phyloP scores from a whole-genome alignment of 2,329 filamentous ascomycete genomes.

The Botryotinia convoluta region DNA sequence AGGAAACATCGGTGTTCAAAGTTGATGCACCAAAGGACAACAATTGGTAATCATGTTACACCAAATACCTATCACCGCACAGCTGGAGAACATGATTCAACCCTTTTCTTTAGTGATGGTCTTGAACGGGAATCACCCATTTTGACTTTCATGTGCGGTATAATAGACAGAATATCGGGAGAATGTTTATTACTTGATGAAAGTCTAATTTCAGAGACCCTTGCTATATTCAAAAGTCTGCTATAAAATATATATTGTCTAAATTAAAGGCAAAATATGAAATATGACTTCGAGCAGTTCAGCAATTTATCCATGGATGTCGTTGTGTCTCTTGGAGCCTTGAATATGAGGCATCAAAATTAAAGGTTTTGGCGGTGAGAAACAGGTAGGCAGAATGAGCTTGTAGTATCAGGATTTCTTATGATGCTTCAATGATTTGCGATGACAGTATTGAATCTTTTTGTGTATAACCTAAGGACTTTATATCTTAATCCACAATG shows the following conservation, averaged over 20 bases:
- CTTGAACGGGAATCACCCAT: not conserved
- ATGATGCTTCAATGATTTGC: not conserved
- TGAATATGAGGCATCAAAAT: not conserved
- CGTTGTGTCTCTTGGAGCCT: not conserved
- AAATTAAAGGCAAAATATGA: not conserved
- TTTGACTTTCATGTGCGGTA: not conserved
- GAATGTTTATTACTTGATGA: not conserved
- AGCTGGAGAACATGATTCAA: not conserved
- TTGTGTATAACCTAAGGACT: not conserved
- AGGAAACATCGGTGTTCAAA: not conserved
- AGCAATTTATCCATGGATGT: not conserved
- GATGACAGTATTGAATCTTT: not conserved
- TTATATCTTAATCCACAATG: not conserved
- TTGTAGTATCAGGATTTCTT: not conserved
- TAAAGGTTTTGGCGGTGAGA: not conserved
- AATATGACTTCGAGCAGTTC: not conserved
- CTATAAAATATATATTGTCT: not conserved
- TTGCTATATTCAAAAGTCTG: not conserved
- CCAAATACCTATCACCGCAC: not conserved
- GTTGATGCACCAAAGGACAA: not conserved
- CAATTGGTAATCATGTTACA: not conserved
- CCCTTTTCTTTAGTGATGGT: not conserved
- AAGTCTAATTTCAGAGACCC: not conserved
- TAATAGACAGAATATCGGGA: not conserved
- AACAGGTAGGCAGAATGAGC: not conserved